Percentiles rank a stretch among this genome's conserved stretches.
phyloP scores from a whole-genome alignment of 306 rosid species.

The Spatholobus suberectus region DNA sequence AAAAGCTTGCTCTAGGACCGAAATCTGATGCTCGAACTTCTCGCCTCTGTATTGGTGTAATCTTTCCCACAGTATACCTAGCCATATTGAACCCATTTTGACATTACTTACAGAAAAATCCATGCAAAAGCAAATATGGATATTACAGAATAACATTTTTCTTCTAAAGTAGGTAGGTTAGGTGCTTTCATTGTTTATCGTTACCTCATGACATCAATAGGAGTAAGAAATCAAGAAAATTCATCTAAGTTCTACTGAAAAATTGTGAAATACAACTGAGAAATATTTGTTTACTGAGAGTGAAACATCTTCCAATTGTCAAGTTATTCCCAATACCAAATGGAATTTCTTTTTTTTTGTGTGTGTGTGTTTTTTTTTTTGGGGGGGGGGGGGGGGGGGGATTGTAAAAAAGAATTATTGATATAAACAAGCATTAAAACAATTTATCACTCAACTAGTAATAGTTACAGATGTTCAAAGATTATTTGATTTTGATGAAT shows the following conservation, averaged over 20 bases:
- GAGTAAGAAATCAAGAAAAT: slow-evolving; percentile 6
- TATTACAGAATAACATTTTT: slow-evolving; percentile 13
- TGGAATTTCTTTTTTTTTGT: neutral
- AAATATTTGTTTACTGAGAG: slow-evolving; percentile 31
- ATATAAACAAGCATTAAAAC: neutral
- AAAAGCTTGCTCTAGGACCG: slow-evolving; percentile 97
- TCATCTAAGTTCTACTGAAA: slow-evolving; percentile 20
- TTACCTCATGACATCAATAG: slow-evolving; percentile 8
- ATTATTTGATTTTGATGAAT: slow-evolving; percentile 17
- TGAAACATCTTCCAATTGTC: slow-evolving; percentile 32
- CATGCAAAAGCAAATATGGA: slow-evolving; percentile 27
- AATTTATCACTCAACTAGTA: neutral
- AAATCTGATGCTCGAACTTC: slow-evolving; percentile 92
- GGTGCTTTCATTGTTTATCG: slow-evolving; percentile 16
- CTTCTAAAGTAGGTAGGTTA: slow-evolving; percentile 15
- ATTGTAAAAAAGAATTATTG: neutral
- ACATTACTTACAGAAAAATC: slow-evolving; percentile 38
- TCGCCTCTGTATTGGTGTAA: slow-evolving; percentile 95
- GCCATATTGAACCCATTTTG: slow-evolving; percentile 55
- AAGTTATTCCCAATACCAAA: slow-evolving; percentile 25
- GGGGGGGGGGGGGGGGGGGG: too few species aligned
- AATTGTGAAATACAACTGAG: slow-evolving; percentile 35
- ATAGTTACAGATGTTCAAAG: neutral
- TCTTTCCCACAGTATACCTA: slow-evolving; percentile 99
- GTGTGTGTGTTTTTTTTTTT: too few species aligned